Evolutionary conservation across 2,329 filamentous ascomycete genomes (phyloP).

Genomic region (Penicillium sp.): DNA sequence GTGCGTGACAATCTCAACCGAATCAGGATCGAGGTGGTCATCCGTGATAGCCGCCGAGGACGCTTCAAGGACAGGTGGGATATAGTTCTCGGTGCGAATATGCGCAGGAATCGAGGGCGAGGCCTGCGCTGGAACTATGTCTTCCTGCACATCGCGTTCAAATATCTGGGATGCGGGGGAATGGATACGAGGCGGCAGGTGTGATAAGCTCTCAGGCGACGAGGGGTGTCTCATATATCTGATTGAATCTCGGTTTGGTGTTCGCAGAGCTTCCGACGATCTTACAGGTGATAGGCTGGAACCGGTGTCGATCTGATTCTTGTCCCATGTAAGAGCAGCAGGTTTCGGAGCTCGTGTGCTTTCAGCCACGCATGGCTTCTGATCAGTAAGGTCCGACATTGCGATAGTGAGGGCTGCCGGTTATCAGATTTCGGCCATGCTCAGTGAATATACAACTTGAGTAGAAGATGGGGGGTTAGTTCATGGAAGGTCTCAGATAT

Average conservation of each 20-base stretch:
- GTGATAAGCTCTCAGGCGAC: slow-evolving; percentile 63
- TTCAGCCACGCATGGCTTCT: slow-evolving; percentile 3
- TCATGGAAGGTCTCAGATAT: neutral
- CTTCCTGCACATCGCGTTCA: slow-evolving; percentile 90
- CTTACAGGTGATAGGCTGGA: slow-evolving; percentile 17
- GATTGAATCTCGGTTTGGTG: slow-evolving; percentile 18
- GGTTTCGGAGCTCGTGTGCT: slow-evolving; percentile 18
- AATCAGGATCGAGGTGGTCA: slow-evolving; percentile 74
- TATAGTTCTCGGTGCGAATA: slow-evolving; percentile 90
- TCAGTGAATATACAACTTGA: neutral
- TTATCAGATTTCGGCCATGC: slow-evolving; percentile 18
- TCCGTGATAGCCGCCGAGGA: slow-evolving; percentile 91
- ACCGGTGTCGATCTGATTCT: slow-evolving; percentile 2
- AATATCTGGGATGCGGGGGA: slow-evolving; percentile 84
- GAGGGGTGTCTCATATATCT: slow-evolving; percentile 47
- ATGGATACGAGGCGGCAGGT: slow-evolving; percentile 66
- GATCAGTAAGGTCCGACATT: slow-evolving; percentile 12
- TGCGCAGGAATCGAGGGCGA: slow-evolving; percentile 88
- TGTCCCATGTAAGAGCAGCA: slow-evolving; percentile 14
- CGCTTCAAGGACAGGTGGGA: slow-evolving; percentile 85
- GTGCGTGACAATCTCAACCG: slow-evolving; percentile 89
- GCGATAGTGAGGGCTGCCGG: neutral
- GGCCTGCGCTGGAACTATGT: slow-evolving; percentile 60
- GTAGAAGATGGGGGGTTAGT: neutral
- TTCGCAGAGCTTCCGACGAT: slow-evolving; percentile 25